Evolutionary conservation across 1,284 basidiomycete species (phyloP), one percentile per base, ranked within the genome.

Genomic region (Rhodotorula sp.): DNA sequence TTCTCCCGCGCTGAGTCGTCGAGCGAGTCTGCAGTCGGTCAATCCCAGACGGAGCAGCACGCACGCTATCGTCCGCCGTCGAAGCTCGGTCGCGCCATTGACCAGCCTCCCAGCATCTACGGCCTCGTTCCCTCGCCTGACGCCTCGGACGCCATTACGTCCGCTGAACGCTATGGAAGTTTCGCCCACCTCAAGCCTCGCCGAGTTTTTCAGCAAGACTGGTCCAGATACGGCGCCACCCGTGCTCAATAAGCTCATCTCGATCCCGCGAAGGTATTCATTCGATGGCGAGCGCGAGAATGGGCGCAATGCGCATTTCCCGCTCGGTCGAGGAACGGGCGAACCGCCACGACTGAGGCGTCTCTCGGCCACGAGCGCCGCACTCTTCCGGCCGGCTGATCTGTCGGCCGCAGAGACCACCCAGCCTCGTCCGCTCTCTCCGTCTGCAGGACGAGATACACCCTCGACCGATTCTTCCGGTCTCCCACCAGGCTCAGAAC

Each of bases 151-250:
- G 21, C 65, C 69, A 18, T 26, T 58, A 23, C 58, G 58, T 16
- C n/a, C 61, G 5, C 39, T 29, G 21, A 58, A 43, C 58, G 29
- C 51, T 18, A 21, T 20, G 43, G 65, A 67, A 31, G 60, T 54
- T 8, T 65, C 64, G 20, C 60, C 69, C 7, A 71, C 52, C 0
- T 31, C 47, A 18, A 65, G 67, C 14, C 68, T 73, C 56, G 71
- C 68, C 59, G 71, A 69, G 12, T 73, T 73, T 23, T 48, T 73
- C 26, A 62, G 54, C 23, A 56, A 67, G 7, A 65, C 57, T 20
- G 71, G 68, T 10, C 71, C 71, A 23, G 51, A 62, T 16, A 62
- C 58, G 56, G 47, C 29, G 61, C 58, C 61, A 16, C 66, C 61
- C 20, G 61, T 63, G 48, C 57, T 68, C 48, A 61, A 68, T 26